These are phyloP conservation scores for Fusarium penzigii DNA, from an alignment of 2,329 filamentous ascomycete species.

Conservation along the genomic window DNA sequence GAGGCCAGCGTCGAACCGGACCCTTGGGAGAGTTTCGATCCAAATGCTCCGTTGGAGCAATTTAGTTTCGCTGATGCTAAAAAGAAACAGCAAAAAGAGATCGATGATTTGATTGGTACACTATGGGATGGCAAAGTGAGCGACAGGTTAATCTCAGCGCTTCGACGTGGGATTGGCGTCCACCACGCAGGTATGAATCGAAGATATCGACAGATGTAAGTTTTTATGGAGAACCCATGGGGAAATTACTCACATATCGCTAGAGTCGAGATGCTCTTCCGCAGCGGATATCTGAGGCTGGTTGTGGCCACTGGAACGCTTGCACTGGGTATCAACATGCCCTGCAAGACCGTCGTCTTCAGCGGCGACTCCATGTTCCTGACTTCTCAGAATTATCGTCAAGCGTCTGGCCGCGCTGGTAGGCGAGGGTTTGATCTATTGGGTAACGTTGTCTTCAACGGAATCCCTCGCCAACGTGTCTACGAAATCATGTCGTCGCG, in stretches of 20 bases:
- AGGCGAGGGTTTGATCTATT: constrained; percentile 79
- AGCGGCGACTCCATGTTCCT: constrained; percentile 71
- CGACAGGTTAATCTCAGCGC: constrained; percentile 57
- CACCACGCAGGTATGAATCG: constrained; percentile 81
- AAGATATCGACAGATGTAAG: constrained; percentile 67
- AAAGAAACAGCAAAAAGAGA: constrained; percentile 58
- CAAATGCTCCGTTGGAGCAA: constrained; percentile 59
- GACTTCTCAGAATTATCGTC: constrained; percentile 74
- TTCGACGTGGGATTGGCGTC: constrained; percentile 70
- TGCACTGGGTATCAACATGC: constrained; percentile 80
- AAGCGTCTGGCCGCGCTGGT: constrained; percentile 75
- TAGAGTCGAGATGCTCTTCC: constrained; percentile 70
- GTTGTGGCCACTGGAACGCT: constrained; percentile 77
- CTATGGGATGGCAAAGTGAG: constrained; percentile 49
- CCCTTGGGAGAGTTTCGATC: constrained; percentile 66
- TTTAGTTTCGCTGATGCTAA: constrained; percentile 68
- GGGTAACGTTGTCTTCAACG: constrained; percentile 79
- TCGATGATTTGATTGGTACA: constrained; percentile 48
- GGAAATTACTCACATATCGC: constrained; percentile 12
- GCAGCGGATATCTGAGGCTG: constrained; percentile 68
- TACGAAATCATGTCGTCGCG: constrained; percentile 71
- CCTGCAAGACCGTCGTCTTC: constrained; percentile 80
- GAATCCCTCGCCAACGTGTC: constrained; percentile 60
- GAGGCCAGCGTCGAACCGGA: constrained; percentile 55
- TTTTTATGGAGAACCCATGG: constrained; percentile 7